A percentile compares a stretch with the other conserved stretches of the same genome.
These are phyloP conservation scores for Ceraceosorus bombacis DNA, from an alignment of 1,284 basidiomycete species.

Conservation along the genomic window DNA sequence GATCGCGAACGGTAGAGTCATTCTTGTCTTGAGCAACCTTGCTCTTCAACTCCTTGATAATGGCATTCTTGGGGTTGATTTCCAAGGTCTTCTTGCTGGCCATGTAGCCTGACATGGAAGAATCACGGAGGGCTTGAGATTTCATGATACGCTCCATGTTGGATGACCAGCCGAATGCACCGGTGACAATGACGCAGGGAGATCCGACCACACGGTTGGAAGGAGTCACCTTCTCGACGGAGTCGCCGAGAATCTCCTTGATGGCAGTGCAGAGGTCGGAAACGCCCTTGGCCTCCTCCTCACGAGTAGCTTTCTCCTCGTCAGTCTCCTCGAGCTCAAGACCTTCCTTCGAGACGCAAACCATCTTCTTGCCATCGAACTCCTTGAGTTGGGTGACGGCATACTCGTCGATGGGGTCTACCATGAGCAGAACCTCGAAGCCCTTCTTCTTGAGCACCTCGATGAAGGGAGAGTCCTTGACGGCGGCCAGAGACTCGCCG, in stretches of 20 bases:
- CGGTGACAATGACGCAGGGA: constrained; percentile 63
- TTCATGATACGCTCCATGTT: constrained; percentile 99
- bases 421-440: constrained; percentile 94
- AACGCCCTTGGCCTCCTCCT: constrained; percentile 77
- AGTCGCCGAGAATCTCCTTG: constrained; percentile 98
- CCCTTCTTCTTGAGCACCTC: constrained; percentile 99
- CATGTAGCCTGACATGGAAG: constrained; percentile 99
- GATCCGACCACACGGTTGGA: constrained; percentile 68
- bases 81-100: constrained; percentile 89
- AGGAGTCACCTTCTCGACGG: constrained; percentile 98
- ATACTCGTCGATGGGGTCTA: constrained; percentile 62
- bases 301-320: constrained; percentile 87
- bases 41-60: constrained; percentile 89
- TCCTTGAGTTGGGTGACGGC: constrained; percentile 90
- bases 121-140: constrained; percentile 95
- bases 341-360: constrained; percentile 98
- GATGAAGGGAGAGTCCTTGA: constrained; percentile 94
- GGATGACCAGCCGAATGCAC: constrained; percentile 98
- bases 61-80: constrained; percentile 87
- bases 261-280: constrained; percentile 85
- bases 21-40: constrained; percentile 95
- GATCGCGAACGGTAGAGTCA: constrained; percentile 86
- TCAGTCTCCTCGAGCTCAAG: constrained; percentile 98
- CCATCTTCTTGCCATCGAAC: constrained; percentile 95
- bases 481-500: constrained; percentile 86